A percentile compares a stretch with the other conserved stretches of the same genome.
Evolutionary conservation across 2,329 filamentous ascomycete genomes (phyloP).

Genomic region (Torrubiella hemipterigena): DNA sequence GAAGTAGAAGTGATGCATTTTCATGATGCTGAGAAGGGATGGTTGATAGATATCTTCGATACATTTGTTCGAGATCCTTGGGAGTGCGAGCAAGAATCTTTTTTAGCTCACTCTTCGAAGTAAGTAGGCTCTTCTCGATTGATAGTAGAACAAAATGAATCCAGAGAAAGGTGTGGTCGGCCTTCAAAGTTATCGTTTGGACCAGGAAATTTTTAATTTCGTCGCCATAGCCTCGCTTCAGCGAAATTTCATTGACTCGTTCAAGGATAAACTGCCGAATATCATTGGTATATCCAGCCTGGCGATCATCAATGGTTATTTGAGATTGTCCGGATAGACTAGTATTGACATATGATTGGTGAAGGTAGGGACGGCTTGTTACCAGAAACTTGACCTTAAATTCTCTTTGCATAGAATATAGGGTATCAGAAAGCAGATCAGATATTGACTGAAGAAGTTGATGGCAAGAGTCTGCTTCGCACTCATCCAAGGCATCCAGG

Average conservation of each 20-base stretch:
- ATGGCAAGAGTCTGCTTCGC: constrained; percentile 15
- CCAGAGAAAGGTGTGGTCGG: constrained; percentile 25
- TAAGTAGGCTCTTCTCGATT: constrained; percentile 15
- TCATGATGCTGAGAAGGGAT: constrained; percentile 14
- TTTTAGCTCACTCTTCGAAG: constrained; percentile 14
- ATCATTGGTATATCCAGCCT: constrained; percentile 14
- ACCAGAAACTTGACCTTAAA: constrained; percentile 20
- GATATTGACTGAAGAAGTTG: constrained; percentile 14
- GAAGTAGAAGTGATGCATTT: constrained; percentile 16
- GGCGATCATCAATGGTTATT: constrained; percentile 12
- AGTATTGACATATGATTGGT: constrained; percentile 4
- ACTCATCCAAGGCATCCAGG: constrained; percentile 26
- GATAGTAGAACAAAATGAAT: constrained; percentile 21
- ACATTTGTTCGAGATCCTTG: constrained; percentile 15
- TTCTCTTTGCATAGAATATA: constrained; percentile 5
- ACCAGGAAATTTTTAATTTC: constrained; percentile 15
- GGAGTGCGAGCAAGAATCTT: constrained; percentile 19
- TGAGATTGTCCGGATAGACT: constrained; percentile 3
- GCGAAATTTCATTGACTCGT: constrained; percentile 17
- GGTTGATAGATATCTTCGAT: constrained; percentile 15
- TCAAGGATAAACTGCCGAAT: constrained; percentile 18
- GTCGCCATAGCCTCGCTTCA: constrained; percentile 11
- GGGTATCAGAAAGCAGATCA: constrained; percentile 9
- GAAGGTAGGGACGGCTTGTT: constrained; percentile 17
- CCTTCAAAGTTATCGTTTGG: constrained; percentile 15